Percentiles rank a stretch among this genome's conserved stretches.
Conservation (phyloP, 495 filamentous ascomycete species). For the Penicillium subrubescens region DNA sequence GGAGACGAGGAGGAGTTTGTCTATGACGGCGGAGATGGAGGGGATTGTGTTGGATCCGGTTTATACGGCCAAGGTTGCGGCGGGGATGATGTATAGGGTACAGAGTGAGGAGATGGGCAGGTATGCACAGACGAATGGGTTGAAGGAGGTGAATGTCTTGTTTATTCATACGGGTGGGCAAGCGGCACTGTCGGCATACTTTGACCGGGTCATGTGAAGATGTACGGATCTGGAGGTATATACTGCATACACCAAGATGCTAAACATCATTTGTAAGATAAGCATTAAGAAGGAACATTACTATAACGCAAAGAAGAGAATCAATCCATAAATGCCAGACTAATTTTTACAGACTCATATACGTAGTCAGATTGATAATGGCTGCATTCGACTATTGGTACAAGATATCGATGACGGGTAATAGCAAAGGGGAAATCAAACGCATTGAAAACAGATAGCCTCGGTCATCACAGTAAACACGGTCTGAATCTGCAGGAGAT, state of each 20-base stretch:
- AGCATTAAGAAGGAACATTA: not conserved
- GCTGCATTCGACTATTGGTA: slow-evolving; percentile 35
- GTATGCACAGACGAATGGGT: not conserved
- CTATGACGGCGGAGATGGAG: slow-evolving; percentile 32
- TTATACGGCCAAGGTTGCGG: slow-evolving; percentile 41
- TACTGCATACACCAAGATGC: not conserved
- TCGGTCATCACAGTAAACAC: slow-evolving; percentile 26
- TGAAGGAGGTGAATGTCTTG: slow-evolving; percentile 34
- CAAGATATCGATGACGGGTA: slow-evolving; percentile 15
- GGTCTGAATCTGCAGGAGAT: slow-evolving; percentile 16
- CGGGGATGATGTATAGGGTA: slow-evolving; percentile 36
- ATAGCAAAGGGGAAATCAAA: slow-evolving; percentile 17
- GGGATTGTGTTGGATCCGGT: slow-evolving; percentile 41
- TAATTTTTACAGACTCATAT: not conserved
- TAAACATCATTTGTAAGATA: not conserved
- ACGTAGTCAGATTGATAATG: slow-evolving; percentile 7
- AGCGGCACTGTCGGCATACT: slow-evolving; percentile 39
- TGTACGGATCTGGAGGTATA: not conserved
- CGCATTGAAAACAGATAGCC: slow-evolving; percentile 15
- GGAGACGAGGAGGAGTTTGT: slow-evolving; percentile 24
- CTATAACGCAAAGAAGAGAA: not conserved
- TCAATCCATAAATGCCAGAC: not conserved
- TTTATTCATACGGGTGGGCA: slow-evolving; percentile 49
- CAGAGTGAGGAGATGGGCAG: slow-evolving; percentile 25
- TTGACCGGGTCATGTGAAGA: slow-evolving; percentile 20